Percentiles rank a stretch among this genome's conserved stretches.
Evolutionary conservation across 2,329 filamentous ascomycete genomes (phyloP).

Genomic region (Cordyceps pruinosa): DNA sequence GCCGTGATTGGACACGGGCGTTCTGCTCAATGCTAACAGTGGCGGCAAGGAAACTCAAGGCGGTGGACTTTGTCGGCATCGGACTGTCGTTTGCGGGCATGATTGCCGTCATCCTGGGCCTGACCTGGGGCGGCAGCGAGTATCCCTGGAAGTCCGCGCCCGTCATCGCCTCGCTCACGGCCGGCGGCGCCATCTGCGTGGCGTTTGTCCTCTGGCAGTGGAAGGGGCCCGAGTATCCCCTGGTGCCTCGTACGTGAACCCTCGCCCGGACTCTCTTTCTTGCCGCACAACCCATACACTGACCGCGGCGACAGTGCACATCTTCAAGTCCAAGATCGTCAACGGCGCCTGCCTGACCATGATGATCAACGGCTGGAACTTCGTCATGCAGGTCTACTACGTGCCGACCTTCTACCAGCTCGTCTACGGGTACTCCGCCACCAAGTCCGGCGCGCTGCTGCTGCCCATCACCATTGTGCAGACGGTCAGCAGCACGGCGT

Average conservation of each 20-base stretch:
- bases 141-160: constrained; percentile 49
- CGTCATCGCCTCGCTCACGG: constrained; percentile 46
- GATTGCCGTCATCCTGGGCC: constrained; percentile 39
- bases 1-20: background rate
- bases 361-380: constrained; percentile 54
- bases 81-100: constrained; percentile 39
- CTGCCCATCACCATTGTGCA: constrained; percentile 38
- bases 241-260: constrained; percentile 36
- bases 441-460: constrained; percentile 35
- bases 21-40: background rate
- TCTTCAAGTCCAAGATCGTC: constrained; percentile 47
- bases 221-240: constrained; percentile 40
- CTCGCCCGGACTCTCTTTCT: too few relatives aligned
- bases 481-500: constrained; percentile 40
- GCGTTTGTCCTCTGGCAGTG: constrained; percentile 48
- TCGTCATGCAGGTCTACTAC: constrained; percentile 48
- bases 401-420: constrained; percentile 41
- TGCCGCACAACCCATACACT: constrained; percentile 8
- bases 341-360: constrained; percentile 50
- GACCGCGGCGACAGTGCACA: constrained; percentile 33
- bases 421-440: constrained; percentile 36
- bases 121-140: constrained; percentile 55
- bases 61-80: constrained; percentile 44
- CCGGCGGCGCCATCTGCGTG: constrained; percentile 41
- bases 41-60: constrained; percentile 36